Percentiles rank a stretch among this genome's conserved stretches.
Evolutionary conservation across 2,329 filamentous ascomycete species (phyloP).

Genomic region (Ascochyta lentis): DNA sequence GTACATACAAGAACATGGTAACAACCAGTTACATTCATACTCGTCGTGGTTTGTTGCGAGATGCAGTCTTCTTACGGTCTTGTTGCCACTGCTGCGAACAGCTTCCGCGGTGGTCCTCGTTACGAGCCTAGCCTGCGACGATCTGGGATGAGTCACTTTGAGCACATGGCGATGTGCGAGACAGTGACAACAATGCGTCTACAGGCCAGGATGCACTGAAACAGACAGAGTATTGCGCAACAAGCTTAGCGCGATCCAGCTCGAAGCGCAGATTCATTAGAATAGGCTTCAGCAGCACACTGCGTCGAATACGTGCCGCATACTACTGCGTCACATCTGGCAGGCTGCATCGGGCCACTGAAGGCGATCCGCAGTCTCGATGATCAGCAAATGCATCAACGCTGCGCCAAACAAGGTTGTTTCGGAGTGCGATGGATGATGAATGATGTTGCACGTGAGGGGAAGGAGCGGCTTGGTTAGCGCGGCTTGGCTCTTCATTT

Average conservation of each 20-base stretch:
- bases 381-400: not conserved
- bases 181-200: not conserved
- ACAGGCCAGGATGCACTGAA: not conserved
- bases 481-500: constrained; percentile 10
- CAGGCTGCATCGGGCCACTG: not conserved
- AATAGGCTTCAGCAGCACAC: not conserved
- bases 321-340: not conserved
- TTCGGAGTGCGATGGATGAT: constrained; percentile 11
- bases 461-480: not conserved
- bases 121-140: constrained; percentile 14
- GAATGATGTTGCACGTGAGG: constrained; percentile 15
- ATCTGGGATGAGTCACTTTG: constrained; percentile 23
- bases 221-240: not conserved
- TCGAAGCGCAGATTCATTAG: not conserved
- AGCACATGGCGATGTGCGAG: constrained; percentile 3
- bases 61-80: not conserved
- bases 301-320: not conserved
- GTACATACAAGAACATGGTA: not conserved
- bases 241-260: not conserved
- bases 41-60: not conserved
- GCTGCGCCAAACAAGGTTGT: constrained; percentile 1
- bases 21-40: not conserved
- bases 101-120: constrained; percentile 8
- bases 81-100: constrained; percentile 4
- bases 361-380: not conserved